A percentile compares a stretch with the other conserved stretches of the same genome.
These are phyloP conservation scores for Solanum tarapatanum DNA, from an alignment of 257 asterid species.

Conservation along the genomic window DNA sequence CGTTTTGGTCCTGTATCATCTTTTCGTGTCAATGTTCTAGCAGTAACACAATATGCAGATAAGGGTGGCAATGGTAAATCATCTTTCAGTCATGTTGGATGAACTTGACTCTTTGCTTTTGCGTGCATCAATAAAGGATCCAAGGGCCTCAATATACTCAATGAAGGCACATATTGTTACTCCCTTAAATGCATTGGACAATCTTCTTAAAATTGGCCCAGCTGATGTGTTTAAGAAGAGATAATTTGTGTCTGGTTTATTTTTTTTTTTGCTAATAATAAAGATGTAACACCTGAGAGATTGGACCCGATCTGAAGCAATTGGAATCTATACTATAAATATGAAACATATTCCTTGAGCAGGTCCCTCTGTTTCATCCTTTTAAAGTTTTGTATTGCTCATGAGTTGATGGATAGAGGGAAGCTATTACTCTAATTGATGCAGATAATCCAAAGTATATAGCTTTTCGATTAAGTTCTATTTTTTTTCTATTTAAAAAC, in stretches of 20 bases:
- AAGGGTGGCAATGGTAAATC: constrained; percentile 64
- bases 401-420: background rate
- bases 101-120: constrained; percentile 86
- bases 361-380: background rate
- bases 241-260: constrained; percentile 64
- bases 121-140: constrained; percentile 70
- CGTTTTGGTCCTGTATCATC: constrained; percentile 91
- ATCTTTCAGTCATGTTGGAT: constrained; percentile 61
- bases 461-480: background rate
- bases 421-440: background rate
- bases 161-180: constrained; percentile 48
- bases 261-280: constrained; percentile 24
- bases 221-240: constrained; percentile 68
- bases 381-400: background rate
- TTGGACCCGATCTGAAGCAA: constrained; percentile 46
- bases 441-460: background rate
- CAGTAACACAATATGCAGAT: constrained; percentile 89
- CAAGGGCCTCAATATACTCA: constrained; percentile 37
- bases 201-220: constrained; percentile 75
- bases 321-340: constrained; percentile 52
- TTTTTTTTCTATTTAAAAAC: background rate
- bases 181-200: constrained; percentile 58
- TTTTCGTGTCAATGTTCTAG: constrained; percentile 82
- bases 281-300: constrained; percentile 17
- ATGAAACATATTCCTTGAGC: background rate